Percentiles rank a stretch among this genome's conserved stretches.
Conservation (phyloP, 2,329 filamentous ascomycete genomes). For the Ophiosphaerella narmari region DNA sequence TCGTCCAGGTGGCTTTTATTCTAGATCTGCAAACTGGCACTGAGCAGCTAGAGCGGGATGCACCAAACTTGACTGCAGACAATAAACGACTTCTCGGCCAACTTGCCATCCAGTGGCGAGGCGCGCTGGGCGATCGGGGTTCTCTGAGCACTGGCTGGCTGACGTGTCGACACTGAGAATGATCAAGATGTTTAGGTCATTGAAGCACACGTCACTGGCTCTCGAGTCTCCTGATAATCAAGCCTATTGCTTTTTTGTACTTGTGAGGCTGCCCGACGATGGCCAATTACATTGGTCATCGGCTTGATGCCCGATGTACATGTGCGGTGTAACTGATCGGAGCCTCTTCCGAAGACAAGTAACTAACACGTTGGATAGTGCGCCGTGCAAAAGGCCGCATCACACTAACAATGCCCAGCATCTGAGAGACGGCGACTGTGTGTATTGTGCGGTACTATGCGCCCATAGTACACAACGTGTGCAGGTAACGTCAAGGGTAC, state of each 20-base stretch:
- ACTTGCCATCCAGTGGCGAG: constrained; percentile 84
- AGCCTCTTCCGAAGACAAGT: neutral
- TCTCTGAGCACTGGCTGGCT: constrained; percentile 86
- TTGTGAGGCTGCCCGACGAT: neutral
- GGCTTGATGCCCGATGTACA: neutral
- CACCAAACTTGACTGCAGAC: constrained; percentile 25
- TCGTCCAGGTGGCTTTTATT: constrained; percentile 68
- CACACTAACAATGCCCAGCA: too few species aligned
- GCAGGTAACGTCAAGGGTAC: too few species aligned
- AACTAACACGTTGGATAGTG: too few species aligned
- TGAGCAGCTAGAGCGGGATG: constrained; percentile 52
- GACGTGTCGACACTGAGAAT: constrained; percentile 41
- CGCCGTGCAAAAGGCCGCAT: too few species aligned
- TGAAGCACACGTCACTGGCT: neutral
- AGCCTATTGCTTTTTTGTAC: too few species aligned
- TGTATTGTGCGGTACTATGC: neutral
- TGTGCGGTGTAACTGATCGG: neutral
- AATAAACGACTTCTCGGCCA: constrained; percentile 73
- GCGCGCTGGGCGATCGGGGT: constrained; percentile 86
- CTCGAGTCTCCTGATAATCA: neutral
- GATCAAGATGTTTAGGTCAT: neutral
- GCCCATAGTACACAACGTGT: neutral
- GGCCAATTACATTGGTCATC: neutral
- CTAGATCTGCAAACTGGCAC: constrained; percentile 59
- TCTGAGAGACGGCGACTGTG: too few species aligned